phyloP scores from a whole-genome alignment of 2,329 filamentous ascomycete species.

The Xylariomycetidae sp. region DNA sequence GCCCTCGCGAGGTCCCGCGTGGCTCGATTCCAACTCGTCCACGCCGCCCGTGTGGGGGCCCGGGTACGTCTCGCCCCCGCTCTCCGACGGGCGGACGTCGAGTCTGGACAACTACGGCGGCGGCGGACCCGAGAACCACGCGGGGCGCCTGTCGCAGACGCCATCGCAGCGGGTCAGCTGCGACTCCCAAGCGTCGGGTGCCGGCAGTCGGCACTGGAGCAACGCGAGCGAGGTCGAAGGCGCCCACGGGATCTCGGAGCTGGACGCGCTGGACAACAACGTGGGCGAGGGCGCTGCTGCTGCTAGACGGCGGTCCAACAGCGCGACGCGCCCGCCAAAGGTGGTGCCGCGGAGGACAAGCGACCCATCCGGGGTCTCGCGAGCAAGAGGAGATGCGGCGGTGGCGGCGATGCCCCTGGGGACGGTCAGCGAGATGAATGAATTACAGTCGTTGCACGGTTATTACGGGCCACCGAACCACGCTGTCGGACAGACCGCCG shows the following conservation, averaged over 20 bases:
- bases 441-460: conserved; percentile 41
- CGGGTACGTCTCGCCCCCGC: background rate
- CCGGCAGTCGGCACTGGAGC: conserved; percentile 38
- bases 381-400: conserved; percentile 13
- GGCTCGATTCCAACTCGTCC: conserved; percentile 9
- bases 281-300: too few relatives aligned
- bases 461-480: conserved; percentile 39
- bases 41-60: background rate
- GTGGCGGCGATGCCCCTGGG: conserved; percentile 21
- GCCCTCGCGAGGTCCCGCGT: background rate
- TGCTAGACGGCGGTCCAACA: conserved; percentile 31
- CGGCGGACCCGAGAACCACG: conserved; percentile 11
- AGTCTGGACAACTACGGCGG: conserved; percentile 24
- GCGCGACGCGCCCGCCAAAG: conserved; percentile 10
- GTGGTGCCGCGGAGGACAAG: conserved; percentile 14
- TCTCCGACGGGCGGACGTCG: conserved; percentile 17
- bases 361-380: conserved; percentile 14
- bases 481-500: conserved; percentile 37
- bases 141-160: conserved; percentile 13
- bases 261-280: conserved; percentile 26
- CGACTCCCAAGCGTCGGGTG: conserved; percentile 33
- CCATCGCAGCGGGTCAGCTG: conserved; percentile 21
- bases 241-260: conserved; percentile 31
- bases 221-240: conserved; percentile 38
- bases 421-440: conserved; percentile 38